phyloP scores from a whole-genome alignment of 768 basidiomycete species.

The Boletus sp. region DNA sequence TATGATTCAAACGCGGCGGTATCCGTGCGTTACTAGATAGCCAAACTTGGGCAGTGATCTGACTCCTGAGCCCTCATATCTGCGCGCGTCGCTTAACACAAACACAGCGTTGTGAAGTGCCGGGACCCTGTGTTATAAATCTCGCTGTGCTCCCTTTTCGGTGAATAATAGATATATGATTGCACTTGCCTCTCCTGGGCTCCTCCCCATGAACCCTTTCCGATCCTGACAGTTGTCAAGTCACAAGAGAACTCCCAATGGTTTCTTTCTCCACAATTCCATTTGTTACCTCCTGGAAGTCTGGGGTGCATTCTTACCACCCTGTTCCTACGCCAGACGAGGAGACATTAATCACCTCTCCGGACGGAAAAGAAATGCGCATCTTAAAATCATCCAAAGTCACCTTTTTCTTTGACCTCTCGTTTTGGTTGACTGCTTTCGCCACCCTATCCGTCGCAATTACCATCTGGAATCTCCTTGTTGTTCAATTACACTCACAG shows the following conservation, averaged over 20 bases:
- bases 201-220: neutral
- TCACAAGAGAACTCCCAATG: constrained; percentile 3
- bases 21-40: neutral
- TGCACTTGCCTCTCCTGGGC: neutral
- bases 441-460: constrained; percentile 17
- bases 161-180: constrained; percentile 6
- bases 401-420: constrained; percentile 8
- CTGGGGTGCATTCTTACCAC: constrained; percentile 8
- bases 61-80: neutral
- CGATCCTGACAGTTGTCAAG: neutral
- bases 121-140: neutral
- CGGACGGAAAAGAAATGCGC: neutral
- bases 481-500: constrained; percentile 9
- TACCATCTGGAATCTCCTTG: constrained; percentile 22
- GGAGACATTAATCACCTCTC: constrained; percentile 9
- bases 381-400: neutral
- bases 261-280: neutral
- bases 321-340: constrained; percentile 17
- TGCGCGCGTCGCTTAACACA: neutral
- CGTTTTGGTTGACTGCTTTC: constrained; percentile 19
- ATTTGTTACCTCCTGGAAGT: neutral
- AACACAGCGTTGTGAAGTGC: constrained; percentile 11
- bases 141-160: neutral
- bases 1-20: neutral
- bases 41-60: neutral